phyloP scores from a whole-genome alignment of 2,329 filamentous ascomycete species.

The Volutella citrinella region DNA sequence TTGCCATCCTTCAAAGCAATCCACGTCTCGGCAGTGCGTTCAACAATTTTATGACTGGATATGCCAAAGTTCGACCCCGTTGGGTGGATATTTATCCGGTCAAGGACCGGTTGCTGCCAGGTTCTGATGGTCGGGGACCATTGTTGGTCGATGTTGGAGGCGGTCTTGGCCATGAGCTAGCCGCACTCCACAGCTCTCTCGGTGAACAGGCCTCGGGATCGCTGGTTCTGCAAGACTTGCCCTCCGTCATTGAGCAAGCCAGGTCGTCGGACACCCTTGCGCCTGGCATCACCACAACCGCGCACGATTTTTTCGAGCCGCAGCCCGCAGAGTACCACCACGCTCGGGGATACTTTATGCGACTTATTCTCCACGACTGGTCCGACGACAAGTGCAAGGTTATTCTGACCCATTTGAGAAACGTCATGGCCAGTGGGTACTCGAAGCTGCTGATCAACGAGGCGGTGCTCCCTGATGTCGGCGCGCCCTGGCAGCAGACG shows the following conservation, averaged over 20 bases:
- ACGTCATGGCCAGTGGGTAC: slow-evolving; percentile 19
- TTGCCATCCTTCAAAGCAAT: slow-evolving; percentile 29
- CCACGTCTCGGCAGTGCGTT: slow-evolving; percentile 28
- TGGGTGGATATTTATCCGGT: slow-evolving; percentile 26
- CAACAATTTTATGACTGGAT: slow-evolving; percentile 33
- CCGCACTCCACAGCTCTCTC: not conserved
- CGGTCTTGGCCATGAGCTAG: slow-evolving; percentile 11
- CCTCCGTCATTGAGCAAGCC: slow-evolving; percentile 11
- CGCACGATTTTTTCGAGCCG: slow-evolving; percentile 24
- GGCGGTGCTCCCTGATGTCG: slow-evolving; percentile 10
- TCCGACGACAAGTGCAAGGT: slow-evolving; percentile 32
- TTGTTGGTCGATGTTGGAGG: slow-evolving; percentile 13
- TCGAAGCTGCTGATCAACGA: slow-evolving; percentile 16
- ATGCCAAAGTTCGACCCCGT: slow-evolving; percentile 30
- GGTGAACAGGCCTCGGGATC: not conserved
- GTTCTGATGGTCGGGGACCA: too few species aligned
- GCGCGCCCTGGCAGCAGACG: slow-evolving; percentile 19
- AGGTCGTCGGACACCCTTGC: slow-evolving; percentile 3
- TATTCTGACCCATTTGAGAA: slow-evolving; percentile 25
- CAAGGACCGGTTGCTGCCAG: slow-evolving; percentile 8
- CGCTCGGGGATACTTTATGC: slow-evolving; percentile 42
- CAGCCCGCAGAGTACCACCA: slow-evolving; percentile 18
- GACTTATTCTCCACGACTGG: slow-evolving; percentile 48
- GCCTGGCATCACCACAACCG: slow-evolving; percentile 3
- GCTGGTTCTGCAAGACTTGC: slow-evolving; percentile 9